Evolutionary conservation across 1,284 basidiomycete species (phyloP).

Genomic region (Trametes polyzona): DNA sequence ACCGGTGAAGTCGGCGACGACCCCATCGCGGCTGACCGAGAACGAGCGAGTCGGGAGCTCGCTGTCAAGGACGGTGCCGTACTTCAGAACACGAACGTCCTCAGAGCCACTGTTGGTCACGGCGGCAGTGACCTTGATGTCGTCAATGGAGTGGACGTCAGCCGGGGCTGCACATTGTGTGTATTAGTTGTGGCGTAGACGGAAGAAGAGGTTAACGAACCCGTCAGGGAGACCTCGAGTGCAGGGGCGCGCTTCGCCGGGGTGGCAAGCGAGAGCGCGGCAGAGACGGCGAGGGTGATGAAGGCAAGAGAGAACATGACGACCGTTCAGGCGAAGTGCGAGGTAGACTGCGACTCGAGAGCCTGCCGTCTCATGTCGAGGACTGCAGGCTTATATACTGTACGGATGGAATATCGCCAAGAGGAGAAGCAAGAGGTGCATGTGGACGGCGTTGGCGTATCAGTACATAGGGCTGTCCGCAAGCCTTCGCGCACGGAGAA

Average conservation of each 20-base stretch:
- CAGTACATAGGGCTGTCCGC: not conserved
- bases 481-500: not conserved
- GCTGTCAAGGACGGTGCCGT: conserved; percentile 48
- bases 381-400: not conserved
- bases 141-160: conserved; percentile 40
- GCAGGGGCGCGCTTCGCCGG: conserved; percentile 25
- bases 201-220: not conserved
- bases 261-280: conserved; percentile 24
- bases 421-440: not conserved
- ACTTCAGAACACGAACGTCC: conserved; percentile 45
- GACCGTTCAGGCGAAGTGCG: not conserved
- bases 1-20: conserved; percentile 44
- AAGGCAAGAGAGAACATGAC: conserved; percentile 23
- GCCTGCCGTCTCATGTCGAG: not conserved
- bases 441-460: not conserved
- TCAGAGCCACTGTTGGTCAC: conserved; percentile 45
- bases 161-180: conserved; percentile 22
- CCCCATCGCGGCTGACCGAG: conserved; percentile 45
- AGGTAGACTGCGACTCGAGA: conserved; percentile 12
- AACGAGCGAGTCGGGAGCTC: conserved; percentile 49
- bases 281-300: conserved; percentile 19
- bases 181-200: not conserved
- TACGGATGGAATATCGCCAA: not conserved
- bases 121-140: conserved; percentile 44
- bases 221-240: conserved; percentile 32